Percentiles rank a stretch among this genome's conserved stretches.
Conservation (phyloP, 2,329 filamentous ascomycete genomes). For the Bertia moriformis region DNA sequence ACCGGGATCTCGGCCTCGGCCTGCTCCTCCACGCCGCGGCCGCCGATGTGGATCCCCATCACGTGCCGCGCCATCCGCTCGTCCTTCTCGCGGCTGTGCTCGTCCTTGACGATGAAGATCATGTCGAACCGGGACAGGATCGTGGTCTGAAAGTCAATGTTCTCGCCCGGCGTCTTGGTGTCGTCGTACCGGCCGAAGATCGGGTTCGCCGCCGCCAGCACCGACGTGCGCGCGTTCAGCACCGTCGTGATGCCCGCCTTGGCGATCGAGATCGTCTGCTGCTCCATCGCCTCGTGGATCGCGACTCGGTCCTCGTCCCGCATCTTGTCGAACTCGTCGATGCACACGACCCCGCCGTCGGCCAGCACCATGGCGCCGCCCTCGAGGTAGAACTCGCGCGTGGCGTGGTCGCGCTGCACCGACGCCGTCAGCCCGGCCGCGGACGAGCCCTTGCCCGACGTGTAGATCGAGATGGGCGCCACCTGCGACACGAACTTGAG, state of each 20-base stretch:
- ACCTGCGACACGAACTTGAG: slow-evolving; percentile 96
- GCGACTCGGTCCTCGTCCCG: slow-evolving; percentile 92
- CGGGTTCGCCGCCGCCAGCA: slow-evolving; percentile 88
- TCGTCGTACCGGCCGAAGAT: slow-evolving; percentile 98
- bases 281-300: slow-evolving; percentile 99
- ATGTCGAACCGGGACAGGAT: slow-evolving; percentile 97
- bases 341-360: slow-evolving; percentile 92
- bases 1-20: slow-evolving; percentile 79
- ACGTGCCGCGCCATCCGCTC: slow-evolving; percentile 92
- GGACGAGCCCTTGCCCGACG: slow-evolving; percentile 93
- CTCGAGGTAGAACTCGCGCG: slow-evolving; percentile 92
- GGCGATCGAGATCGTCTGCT: slow-evolving; percentile 97
- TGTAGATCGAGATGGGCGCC: slow-evolving; percentile 94
- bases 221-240: slow-evolving; percentile 85
- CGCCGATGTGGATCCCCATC: slow-evolving; percentile 92
- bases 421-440: slow-evolving; percentile 97
- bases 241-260: slow-evolving; percentile 98
- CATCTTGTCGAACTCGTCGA: slow-evolving; percentile 99
- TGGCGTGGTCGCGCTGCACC: slow-evolving; percentile 81
- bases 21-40: slow-evolving; percentile 67
- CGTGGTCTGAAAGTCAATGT: slow-evolving; percentile 98
- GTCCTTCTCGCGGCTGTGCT: slow-evolving; percentile 77
- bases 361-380: slow-evolving; percentile 97
- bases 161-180: slow-evolving; percentile 91
- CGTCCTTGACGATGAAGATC: slow-evolving; percentile 97